Evolutionary conservation across 2,329 filamentous ascomycete species (phyloP), one percentile per base, ranked within the genome.

Genomic region (Thielaviopsis euricoi): DNA sequence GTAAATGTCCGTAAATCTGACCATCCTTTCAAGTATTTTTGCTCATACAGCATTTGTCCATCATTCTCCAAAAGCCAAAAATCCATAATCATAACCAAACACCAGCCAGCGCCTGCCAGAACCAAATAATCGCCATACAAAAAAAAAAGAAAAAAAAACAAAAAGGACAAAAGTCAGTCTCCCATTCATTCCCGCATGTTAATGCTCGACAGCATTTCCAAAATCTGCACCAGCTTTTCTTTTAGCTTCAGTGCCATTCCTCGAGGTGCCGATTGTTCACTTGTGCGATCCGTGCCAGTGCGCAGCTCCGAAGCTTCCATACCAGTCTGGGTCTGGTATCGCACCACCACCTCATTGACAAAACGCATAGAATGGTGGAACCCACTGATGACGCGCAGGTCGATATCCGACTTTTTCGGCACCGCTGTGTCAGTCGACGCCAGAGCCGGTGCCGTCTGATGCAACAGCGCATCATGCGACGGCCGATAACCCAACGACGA

Each of bases 211-310:
- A 43, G 37, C 37, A 43, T 43, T 19, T 53, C 50, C 43, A 53
- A 26, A 15, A 58, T 52, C 52, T 49, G 25, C 22, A 48, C 52
- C 25, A 58, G 46, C 37, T 53, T 58, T 13, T 58, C 56, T 21
- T 23, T 49, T 2, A 58, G 37, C 25, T 54, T 43, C 12, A 43
- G n/a, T 23, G 51, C 48, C 37, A 58, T 53, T 3, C 51, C 56
- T 10, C 52, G 37, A 25, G 52, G 29, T 19, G 56, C 50, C 10
- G 37, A 37, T 52, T 50, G 26, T 17, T 53, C 17, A 46, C 46
- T 52, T 13, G 52, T 52, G 29, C 48, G 26, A 26, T 58, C 56
- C 25, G 53, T 53, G n/a, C 56, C 56, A 5, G 50, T 48, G 10
- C 51, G 50, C 23, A 49, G 23, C 12, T 46, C 25, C 5, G 51